A percentile compares a stretch with the other conserved stretches of the same genome.
Conservation (phyloP, 1,284 basidiomycete species). For the Filobasidium uniguttulatum region DNA sequence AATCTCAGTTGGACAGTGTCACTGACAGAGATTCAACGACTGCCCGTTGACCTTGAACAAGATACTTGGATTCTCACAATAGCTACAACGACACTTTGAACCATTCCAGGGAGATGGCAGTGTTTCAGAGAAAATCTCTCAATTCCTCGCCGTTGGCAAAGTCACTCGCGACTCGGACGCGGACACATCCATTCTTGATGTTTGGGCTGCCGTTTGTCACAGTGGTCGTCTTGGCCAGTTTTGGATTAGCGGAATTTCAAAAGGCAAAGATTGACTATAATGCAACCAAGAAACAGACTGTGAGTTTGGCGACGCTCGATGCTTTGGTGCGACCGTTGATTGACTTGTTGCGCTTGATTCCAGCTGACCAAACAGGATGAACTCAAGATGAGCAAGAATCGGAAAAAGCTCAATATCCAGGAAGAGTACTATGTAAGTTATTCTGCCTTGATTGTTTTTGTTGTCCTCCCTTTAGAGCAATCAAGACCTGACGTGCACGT, state of each 20-base stretch:
- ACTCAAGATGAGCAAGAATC: slow-evolving; percentile 59
- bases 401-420: slow-evolving; percentile 78
- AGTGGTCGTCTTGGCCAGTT: slow-evolving; percentile 77
- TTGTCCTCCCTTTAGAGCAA: neutral
- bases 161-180: slow-evolving; percentile 22
- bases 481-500: too few species aligned
- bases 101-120: too few species aligned
- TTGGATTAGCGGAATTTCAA: slow-evolving; percentile 67
- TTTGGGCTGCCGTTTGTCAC: slow-evolving; percentile 81
- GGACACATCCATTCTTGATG: slow-evolving; percentile 38
- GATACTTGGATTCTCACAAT: too few species aligned
- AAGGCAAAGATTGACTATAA: slow-evolving; percentile 85
- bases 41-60: too few species aligned
- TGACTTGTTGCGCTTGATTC: neutral
- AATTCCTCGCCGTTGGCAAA: slow-evolving; percentile 40
- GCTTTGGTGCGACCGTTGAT: neutral
- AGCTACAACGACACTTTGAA: too few species aligned
- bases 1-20: too few species aligned
- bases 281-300: slow-evolving; percentile 60
- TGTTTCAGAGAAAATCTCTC: slow-evolving; percentile 48
- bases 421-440: slow-evolving; percentile 87
- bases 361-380: slow-evolving; percentile 72
- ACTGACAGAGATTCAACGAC: too few species aligned
- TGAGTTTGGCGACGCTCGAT: slow-evolving; percentile 26
- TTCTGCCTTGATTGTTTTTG: neutral